phyloP scores from a whole-genome alignment of 495 filamentous ascomycete species.

The Penicillium soppii region DNA sequence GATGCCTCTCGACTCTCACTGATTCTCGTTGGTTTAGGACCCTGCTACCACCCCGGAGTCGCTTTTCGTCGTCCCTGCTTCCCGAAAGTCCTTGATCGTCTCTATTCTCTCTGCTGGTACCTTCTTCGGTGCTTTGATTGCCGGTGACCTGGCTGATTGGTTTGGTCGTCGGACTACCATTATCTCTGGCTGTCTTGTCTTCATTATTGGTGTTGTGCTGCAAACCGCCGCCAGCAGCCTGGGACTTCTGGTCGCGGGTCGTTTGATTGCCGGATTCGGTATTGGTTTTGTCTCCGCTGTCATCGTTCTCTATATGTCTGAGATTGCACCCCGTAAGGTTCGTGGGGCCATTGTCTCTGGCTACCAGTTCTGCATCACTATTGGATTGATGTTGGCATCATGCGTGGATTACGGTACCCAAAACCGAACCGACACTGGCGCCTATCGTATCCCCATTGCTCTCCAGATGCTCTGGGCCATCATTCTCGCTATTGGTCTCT shows the following conservation, averaged over 20 bases:
- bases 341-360: constrained; percentile 68
- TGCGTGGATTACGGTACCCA: constrained; percentile 70
- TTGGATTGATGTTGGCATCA: constrained; percentile 70
- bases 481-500: constrained; percentile 62
- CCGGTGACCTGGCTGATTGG: constrained; percentile 67
- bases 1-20: background rate
- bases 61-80: constrained; percentile 49
- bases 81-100: constrained; percentile 61
- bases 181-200: constrained; percentile 63
- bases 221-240: constrained; percentile 54
- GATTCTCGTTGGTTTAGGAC: constrained; percentile 17
- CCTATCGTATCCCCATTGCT: constrained; percentile 70
- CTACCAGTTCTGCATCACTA: constrained; percentile 72
- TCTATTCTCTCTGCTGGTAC: constrained; percentile 75
- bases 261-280: constrained; percentile 70
- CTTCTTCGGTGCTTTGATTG: constrained; percentile 72
- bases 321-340: constrained; percentile 60
- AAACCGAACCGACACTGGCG: constrained; percentile 57
- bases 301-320: constrained; percentile 74
- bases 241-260: constrained; percentile 63
- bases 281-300: constrained; percentile 74
- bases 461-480: constrained; percentile 68
- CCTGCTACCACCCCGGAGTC: constrained; percentile 20
- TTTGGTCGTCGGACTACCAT: constrained; percentile 68
- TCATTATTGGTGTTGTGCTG: constrained; percentile 61